Evolutionary conservation across 129 eudicot species (phyloP).

Genomic region (Daucus carota): DNA sequence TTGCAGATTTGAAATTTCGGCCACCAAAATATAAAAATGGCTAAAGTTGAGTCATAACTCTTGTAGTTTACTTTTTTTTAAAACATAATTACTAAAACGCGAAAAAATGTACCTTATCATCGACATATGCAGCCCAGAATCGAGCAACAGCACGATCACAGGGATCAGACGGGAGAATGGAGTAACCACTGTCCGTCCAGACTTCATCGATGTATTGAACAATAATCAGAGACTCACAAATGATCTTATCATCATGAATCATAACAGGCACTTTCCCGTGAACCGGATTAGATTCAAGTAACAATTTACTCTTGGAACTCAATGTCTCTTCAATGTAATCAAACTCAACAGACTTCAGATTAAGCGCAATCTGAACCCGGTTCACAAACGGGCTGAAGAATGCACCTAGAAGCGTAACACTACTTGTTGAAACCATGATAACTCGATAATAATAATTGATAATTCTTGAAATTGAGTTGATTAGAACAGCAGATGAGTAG

Average conservation of each 20-base stretch:
- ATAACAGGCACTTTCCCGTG: background rate
- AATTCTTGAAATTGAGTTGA: background rate
- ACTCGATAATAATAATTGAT: too few species aligned
- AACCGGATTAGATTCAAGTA: background rate
- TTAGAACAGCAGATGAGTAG: background rate
- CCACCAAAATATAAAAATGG: too few species aligned
- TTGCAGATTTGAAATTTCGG: too few species aligned
- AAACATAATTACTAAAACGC: background rate
- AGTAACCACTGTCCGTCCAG: background rate
- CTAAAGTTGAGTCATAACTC: too few species aligned
- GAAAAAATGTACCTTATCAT: background rate
- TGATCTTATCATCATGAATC: background rate
- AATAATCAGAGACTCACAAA: background rate
- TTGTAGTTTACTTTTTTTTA: too few species aligned
- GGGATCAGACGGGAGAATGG: conserved; percentile 5
- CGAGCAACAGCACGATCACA: background rate
- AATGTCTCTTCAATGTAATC: background rate
- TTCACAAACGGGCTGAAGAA: background rate
- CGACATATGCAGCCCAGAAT: conserved; percentile 6
- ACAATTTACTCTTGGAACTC: background rate
- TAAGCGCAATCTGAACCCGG: background rate
- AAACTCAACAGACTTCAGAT: background rate
- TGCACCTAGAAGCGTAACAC: background rate
- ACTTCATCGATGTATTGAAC: background rate
- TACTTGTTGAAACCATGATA: background rate